Evolutionary conservation across 345 rosid species (phyloP).

Genomic region (Limnanthes douglasii): DNA sequence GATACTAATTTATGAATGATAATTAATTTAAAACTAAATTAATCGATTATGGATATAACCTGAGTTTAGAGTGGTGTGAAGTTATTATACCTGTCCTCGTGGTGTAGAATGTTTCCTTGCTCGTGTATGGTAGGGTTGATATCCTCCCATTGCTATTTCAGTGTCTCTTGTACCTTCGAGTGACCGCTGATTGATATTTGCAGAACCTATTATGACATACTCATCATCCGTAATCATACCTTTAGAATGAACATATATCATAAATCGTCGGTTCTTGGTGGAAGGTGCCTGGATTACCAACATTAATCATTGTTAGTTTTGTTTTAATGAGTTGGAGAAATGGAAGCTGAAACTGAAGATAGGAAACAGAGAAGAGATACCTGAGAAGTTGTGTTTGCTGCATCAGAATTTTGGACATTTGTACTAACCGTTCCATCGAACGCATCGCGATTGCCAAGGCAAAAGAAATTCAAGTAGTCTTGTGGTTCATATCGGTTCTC

Average conservation of each 20-base stretch:
- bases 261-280: constrained; percentile 51
- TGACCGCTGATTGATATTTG: constrained; percentile 88
- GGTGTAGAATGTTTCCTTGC: constrained; percentile 34
- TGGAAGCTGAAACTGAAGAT: constrained; percentile 1
- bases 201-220: constrained; percentile 69
- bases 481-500: constrained; percentile 57
- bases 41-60: no score
- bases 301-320: constrained; percentile 1
- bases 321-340: no score
- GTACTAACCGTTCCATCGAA: constrained; percentile 14
- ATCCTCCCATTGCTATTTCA: constrained; percentile 92
- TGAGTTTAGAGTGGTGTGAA: background rate
- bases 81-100: constrained; percentile 40
- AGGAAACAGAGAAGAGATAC: constrained; percentile 13
- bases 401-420: constrained; percentile 14
- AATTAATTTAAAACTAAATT: no score
- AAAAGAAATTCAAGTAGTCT: constrained; percentile 74
- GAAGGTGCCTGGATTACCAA: constrained; percentile 25
- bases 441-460: constrained; percentile 78
- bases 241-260: constrained; percentile 84
- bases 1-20: no score
- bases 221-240: constrained; percentile 95
- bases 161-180: constrained; percentile 88
- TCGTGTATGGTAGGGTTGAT: constrained; percentile 63
- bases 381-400: constrained; percentile 46